Evolutionary conservation across 306 rosid species (phyloP), one percentile per base, ranked within the genome.

Genomic region (Leucaena leucocephala): DNA sequence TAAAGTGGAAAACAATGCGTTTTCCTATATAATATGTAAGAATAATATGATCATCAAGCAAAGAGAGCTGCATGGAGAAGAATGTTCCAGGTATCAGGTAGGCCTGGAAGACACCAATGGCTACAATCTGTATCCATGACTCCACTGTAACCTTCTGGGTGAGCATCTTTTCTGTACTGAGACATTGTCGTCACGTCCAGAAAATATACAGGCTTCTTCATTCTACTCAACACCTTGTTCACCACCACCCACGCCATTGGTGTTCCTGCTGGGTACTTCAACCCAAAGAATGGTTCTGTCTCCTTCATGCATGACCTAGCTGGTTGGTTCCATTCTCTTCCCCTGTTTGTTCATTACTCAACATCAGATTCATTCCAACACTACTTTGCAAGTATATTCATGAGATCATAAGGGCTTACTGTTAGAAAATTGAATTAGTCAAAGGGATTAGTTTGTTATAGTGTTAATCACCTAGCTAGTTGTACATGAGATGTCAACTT

Each of bases 51-150:
- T 27, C 0, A 22, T 89, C 82, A 93, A 66, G 76, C 66, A 80
- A 95, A 93, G 36, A 95, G 94, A 73, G 88, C 78, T 0, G 97
- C 98, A 80, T 92, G 92, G 1, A 95, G 85, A 50, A 95, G 94
- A 76, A 88, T 76, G 64, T 95, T 95, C 99, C 99, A 95, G 22
- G 99, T 95, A 80, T 95, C 99, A 12, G 99, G 97, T 48, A 95
- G 81, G 0, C 99, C 99, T 0, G 99, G 99, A 57, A 95, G 97
- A 66, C 99, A 95, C 99, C 99, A 95, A 9, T 95, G 99, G 80
- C 99, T 95, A 72, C 99, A 95, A 76, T 95, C 99, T 2, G 79
- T 87, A 13, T 86, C 69, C 66, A 83, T 5, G 36, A 84, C 82
- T 4, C 96, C 93, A 74, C 98, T 90, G 7, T 89, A 95, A 0